Evolutionary conservation across 2,329 filamentous ascomycete species (phyloP).

Genomic region (Pyrenophora teres): DNA sequence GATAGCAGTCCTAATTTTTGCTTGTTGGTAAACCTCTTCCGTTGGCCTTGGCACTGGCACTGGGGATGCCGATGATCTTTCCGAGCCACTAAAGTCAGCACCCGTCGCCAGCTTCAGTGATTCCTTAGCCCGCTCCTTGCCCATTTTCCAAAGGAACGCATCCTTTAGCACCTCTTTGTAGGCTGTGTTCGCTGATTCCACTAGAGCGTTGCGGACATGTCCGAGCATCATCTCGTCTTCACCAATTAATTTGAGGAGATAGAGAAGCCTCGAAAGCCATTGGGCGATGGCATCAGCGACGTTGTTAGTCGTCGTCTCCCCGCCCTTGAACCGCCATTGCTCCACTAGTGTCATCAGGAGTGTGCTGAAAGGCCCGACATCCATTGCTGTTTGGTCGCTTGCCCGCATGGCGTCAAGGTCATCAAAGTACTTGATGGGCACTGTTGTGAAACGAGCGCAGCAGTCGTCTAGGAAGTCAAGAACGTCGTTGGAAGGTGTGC

Average conservation of each 20-base stretch:
- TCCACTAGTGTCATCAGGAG: constrained; percentile 73
- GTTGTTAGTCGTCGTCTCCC: constrained; percentile 30
- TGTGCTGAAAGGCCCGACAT: constrained; percentile 58
- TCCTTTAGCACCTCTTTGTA: constrained; percentile 42
- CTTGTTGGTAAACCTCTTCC: constrained; percentile 19
- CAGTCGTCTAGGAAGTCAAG: constrained; percentile 84
- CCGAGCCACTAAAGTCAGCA: constrained; percentile 43
- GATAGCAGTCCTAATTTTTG: constrained; percentile 15
- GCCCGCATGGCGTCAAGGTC: constrained; percentile 60
- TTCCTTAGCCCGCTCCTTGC: constrained; percentile 44
- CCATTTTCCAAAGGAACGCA: constrained; percentile 46
- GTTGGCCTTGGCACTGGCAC: constrained; percentile 27
- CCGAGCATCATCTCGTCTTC: constrained; percentile 39
- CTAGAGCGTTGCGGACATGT: constrained; percentile 35
- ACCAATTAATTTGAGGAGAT: constrained; percentile 43
- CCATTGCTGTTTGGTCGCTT: constrained; percentile 20
- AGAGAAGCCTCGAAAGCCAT: constrained; percentile 44
- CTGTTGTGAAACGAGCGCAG: constrained; percentile 72
- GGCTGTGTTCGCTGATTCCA: constrained; percentile 31
- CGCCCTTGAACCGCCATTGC: constrained; percentile 70
- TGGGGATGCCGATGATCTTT: constrained; percentile 38
- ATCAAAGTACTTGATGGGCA: constrained; percentile 83
- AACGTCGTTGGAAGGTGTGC: constrained; percentile 47
- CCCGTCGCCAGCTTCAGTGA: constrained; percentile 41
- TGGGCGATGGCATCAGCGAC: constrained; percentile 38